Conservation (phyloP, 495 filamentous ascomycete genomes). For the Aspergillus baeticus region DNA sequence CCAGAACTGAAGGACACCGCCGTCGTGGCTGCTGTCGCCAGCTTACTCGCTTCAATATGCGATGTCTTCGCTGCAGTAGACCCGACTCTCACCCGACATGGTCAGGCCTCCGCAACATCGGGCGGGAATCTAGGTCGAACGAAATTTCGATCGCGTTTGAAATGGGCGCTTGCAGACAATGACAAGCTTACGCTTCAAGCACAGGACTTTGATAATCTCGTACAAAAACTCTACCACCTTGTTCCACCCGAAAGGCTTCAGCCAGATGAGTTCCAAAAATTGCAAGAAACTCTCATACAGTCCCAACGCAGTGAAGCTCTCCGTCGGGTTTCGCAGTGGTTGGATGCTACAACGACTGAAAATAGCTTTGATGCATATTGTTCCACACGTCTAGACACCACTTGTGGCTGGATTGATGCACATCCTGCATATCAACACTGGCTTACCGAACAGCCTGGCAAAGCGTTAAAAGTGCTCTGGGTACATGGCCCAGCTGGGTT, state of each 20-base stretch:
- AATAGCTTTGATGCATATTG: background rate
- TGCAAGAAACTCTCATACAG: background rate
- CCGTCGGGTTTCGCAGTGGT: background rate
- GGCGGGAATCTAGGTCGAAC: background rate
- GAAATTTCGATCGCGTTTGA: background rate
- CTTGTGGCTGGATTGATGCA: background rate
- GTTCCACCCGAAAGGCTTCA: background rate
- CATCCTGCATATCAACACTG: background rate
- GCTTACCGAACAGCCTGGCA: background rate
- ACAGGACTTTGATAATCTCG: background rate
- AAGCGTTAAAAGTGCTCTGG: background rate
- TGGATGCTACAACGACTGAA: background rate
- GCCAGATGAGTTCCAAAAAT: background rate
- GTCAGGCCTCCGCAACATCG: background rate
- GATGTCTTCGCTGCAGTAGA: background rate
- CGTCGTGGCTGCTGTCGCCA: background rate
- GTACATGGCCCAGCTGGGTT: background rate
- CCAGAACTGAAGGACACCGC: background rate
- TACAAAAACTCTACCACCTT: background rate
- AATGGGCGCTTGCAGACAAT: background rate
- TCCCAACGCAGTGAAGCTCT: background rate
- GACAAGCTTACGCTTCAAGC: background rate
- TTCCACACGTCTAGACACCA: background rate
- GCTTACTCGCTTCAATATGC: background rate
- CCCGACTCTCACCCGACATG: background rate